These are phyloP conservation scores for Jackrogersella minutella DNA, from an alignment of 495 filamentous ascomycete species.

Conservation along the genomic window DNA sequence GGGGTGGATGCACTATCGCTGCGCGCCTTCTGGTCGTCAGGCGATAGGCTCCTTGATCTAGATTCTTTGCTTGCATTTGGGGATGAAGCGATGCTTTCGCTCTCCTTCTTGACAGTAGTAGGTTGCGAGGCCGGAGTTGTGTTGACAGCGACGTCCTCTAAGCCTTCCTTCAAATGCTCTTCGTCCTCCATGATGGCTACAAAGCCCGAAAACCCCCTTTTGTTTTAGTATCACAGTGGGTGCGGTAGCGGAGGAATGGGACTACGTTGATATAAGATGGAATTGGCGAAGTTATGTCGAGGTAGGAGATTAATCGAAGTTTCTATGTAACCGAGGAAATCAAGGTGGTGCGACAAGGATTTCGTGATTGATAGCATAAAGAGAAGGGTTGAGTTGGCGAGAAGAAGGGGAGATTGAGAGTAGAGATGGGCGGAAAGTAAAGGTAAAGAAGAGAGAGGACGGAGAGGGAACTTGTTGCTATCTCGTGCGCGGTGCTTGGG, in stretches of 20 bases:
- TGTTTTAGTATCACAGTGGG: constrained; percentile 11
- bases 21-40: constrained; percentile 53
- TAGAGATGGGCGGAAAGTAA: not conserved
- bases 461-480: constrained; percentile 30
- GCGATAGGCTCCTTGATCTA: constrained; percentile 51
- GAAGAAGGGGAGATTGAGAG: constrained; percentile 6
- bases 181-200: constrained; percentile 53
- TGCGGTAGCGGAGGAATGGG: not conserved
- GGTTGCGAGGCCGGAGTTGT: constrained; percentile 44
- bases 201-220: not conserved
- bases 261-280: constrained; percentile 10
- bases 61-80: constrained; percentile 54
- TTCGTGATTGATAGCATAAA: constrained; percentile 25
- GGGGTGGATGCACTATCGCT: constrained; percentile 53
- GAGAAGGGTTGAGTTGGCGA: constrained; percentile 4
- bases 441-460: constrained; percentile 7
- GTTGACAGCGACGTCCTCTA: constrained; percentile 44
- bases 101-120: constrained; percentile 48
- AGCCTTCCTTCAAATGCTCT: constrained; percentile 46
- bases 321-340: constrained; percentile 2
- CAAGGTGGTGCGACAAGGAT: constrained; percentile 21
- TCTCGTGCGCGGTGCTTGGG: constrained; percentile 32
- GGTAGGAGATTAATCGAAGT: constrained; percentile 10
- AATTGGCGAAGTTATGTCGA: constrained; percentile 16
- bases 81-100: constrained; percentile 45